A percentile compares a stretch with the other conserved stretches of the same genome.
phyloP scores from a whole-genome alignment of 176 grass and related monocot genomes.

The Avena atlantica region DNA sequence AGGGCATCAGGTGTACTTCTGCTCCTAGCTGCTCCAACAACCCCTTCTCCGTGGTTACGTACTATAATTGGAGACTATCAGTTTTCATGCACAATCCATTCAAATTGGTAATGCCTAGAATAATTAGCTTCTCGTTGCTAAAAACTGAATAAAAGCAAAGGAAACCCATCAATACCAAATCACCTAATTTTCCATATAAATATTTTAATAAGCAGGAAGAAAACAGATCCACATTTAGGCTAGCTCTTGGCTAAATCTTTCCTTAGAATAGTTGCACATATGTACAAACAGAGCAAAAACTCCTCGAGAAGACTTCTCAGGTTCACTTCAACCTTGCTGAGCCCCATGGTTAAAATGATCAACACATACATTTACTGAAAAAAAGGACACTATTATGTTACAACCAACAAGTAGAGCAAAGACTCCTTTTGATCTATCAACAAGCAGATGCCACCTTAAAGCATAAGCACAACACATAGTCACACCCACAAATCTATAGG shows the following conservation, averaged over 20 bases:
- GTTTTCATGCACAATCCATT: neutral
- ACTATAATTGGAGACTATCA: constrained; percentile 56
- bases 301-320: constrained; percentile 77
- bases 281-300: neutral
- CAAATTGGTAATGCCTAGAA: constrained; percentile 8
- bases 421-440: neutral
- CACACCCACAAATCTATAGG: neutral
- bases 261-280: neutral
- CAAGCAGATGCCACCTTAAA: neutral
- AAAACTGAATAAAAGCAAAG: neutral
- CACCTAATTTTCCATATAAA: neutral
- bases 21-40: constrained; percentile 81
- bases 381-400: neutral
- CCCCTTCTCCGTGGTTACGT: constrained; percentile 79
- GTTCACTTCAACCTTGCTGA: constrained; percentile 88
- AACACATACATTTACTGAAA: constrained; percentile 3
- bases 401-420: neutral
- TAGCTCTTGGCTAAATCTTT: neutral
- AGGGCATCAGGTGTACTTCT: constrained; percentile 53
- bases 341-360: constrained; percentile 52
- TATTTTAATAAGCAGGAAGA: neutral
- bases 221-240: neutral
- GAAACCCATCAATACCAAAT: neutral
- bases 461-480: neutral
- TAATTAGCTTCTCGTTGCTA: neutral